Conservation (phyloP, 345 rosid genomes). For the Hypericum androsaemum region DNA sequence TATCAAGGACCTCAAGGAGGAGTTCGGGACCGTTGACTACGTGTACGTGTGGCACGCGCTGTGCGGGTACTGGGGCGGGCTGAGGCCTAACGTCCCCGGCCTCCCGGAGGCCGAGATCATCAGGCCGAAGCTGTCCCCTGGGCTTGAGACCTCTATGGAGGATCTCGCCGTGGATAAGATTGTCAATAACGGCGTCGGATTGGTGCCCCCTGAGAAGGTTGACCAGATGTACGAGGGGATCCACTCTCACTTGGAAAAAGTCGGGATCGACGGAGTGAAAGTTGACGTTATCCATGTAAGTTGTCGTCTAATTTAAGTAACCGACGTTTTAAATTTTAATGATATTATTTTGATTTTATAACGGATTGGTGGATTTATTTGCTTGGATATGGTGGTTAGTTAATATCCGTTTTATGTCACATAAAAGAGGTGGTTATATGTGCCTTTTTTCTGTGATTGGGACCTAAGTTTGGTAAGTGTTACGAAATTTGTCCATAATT, state of each 20-base stretch:
- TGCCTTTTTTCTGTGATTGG: too few species aligned
- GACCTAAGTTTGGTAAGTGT: too few species aligned
- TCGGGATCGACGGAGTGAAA: constrained; percentile 1
- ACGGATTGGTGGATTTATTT: too few species aligned
- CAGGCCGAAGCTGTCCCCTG: background rate
- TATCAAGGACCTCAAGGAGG: background rate
- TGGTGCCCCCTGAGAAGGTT: background rate
- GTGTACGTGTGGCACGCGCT: constrained; percentile 4
- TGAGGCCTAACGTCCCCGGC: background rate
- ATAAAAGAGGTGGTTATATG: too few species aligned
- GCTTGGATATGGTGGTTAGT: too few species aligned
- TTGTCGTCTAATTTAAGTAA: background rate
- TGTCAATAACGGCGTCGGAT: background rate
- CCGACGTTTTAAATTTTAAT: background rate
- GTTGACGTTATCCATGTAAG: constrained; percentile 2
- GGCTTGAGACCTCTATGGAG: constrained; percentile 1
- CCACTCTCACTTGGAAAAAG: background rate
- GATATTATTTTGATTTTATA: background rate
- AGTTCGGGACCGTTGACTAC: background rate
- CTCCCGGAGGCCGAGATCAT: background rate
- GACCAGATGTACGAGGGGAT: background rate
- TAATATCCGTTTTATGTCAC: too few species aligned
- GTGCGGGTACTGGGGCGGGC: constrained; percentile 7
- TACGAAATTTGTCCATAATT: too few species aligned
- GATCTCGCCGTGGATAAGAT: constrained; percentile 6